A percentile compares a stretch with the other conserved stretches of the same genome.
Conservation (phyloP, 257 asterid genomes). For the Lavandula angustifolia region DNA sequence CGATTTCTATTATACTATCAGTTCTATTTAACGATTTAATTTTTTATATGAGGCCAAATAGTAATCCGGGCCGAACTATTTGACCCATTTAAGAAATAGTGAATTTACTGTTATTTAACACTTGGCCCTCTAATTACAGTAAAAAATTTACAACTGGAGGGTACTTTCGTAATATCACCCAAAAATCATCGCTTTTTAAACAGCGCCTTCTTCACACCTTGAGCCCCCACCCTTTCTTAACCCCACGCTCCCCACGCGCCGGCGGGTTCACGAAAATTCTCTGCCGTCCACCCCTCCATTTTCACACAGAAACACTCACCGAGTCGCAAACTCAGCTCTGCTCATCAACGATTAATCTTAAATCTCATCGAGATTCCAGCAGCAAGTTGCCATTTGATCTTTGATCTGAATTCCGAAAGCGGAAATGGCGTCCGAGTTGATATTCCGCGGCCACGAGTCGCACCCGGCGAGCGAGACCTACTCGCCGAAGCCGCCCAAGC, state of each 20-base stretch:
- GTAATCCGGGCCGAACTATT: too few relatives aligned
- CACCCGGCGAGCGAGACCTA: constrained; percentile 54
- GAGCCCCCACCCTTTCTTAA: constrained; percentile 27
- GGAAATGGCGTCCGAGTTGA: constrained; percentile 75
- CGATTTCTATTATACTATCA: too few relatives aligned
- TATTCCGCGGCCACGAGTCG: constrained; percentile 83
- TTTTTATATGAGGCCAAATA: too few relatives aligned
- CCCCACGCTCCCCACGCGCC: constrained; percentile 38
- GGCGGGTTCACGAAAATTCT: constrained; percentile 33
- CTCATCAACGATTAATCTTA: not conserved
- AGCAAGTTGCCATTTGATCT: not conserved
- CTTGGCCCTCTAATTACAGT: too few relatives aligned
- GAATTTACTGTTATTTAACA: too few relatives aligned
- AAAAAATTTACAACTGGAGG: not conserved
- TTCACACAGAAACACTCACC: constrained; percentile 20
- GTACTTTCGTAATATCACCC: constrained; percentile 26
- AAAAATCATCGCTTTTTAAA: constrained; percentile 32
- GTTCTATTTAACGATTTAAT: too few relatives aligned
- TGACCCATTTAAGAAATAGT: too few relatives aligned
- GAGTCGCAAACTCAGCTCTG: not conserved
- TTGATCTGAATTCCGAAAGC: constrained; percentile 13
- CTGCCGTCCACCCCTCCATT: constrained; percentile 5
- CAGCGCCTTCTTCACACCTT: constrained; percentile 22
- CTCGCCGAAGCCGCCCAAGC: constrained; percentile 62
- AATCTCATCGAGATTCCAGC: constrained; percentile 7